Base-by-base conservation (phyloP, 2,329 filamentous ascomycete genomes). In the Colletotrichum phormii region DNA sequence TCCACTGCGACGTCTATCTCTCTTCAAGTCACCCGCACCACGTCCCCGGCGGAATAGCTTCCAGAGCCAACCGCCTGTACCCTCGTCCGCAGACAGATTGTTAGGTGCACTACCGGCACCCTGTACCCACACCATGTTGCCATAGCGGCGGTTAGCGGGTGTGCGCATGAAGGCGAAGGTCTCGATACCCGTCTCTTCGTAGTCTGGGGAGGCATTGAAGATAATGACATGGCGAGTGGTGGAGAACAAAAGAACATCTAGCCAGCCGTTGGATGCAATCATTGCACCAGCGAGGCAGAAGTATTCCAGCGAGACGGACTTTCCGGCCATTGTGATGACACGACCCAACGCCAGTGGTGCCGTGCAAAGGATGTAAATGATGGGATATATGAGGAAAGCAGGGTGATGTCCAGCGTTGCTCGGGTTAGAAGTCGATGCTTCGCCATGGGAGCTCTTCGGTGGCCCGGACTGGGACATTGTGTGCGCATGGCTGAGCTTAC, bases 281-380 rank as follows among this genome's bases (percentile, higher is more conserved):
- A 90, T 83, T 0, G 84, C 83, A 2, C 88, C 89, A 0, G 88
- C 86, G 3, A 86, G 77, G 78, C 84, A 85, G 78, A 88, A 89
- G 77, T 88, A 90, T 1, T 77, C 76, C 1, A 87, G 79, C 0
- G 86, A 83, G 15, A 89, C 82, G 0, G 80, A 37, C 29, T 81
- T 77, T 2, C 87, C 86, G 0, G 86, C 83, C 85, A 92, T 90
- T 57, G 85, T 84, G 58, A 86, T 86, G 78, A 92, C 89, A 71
- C 90, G 86, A 24, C 89, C 88, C 0, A 88, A 83, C 8, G 89
- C 89, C 2, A 92, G 81, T 0, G 90, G 91, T 0, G 90, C 82
- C 0, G 90, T 92, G 79, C 90, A 90, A 26, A 91, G 74, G 31
- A 91, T 85, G 77, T 92, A 92, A 74, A 91, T 88, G 67, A 90